phyloP scores from a whole-genome alignment of 441 rosid species.

The Pelargonium australe region DNA sequence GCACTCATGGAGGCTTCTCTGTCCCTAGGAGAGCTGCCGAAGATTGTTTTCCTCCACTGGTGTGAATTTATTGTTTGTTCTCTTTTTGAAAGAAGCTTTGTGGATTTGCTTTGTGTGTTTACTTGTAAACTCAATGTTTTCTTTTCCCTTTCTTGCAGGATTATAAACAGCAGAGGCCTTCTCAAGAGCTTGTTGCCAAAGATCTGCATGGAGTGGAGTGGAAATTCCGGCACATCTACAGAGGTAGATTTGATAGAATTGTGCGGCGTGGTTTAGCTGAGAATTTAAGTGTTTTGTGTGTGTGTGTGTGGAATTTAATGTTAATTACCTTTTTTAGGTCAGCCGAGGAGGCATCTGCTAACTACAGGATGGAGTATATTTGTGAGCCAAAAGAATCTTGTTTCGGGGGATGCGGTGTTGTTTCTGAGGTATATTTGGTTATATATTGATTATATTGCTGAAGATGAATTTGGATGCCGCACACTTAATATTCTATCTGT shows the following conservation, averaged over 20 bases:
- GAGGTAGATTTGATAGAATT: constrained; percentile 44
- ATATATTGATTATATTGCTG: neutral
- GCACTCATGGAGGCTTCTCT: constrained; percentile 96
- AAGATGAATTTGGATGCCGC: neutral
- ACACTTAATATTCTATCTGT: neutral
- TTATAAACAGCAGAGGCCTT: constrained; percentile 83
- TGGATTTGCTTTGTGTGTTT: constrained; percentile 5
- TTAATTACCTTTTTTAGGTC: constrained; percentile 45
- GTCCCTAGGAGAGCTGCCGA: constrained; percentile 89
- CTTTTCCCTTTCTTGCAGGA: constrained; percentile 43
- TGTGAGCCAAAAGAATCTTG: constrained; percentile 85
- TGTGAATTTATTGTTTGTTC: constrained; percentile 22
- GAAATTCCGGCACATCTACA: constrained; percentile 89
- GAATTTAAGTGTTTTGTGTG: neutral
- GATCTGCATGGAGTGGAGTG: constrained; percentile 91
- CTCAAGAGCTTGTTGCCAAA: constrained; percentile 88
- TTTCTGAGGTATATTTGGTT: constrained; percentile 58
- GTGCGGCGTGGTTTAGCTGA: constrained; percentile 6
- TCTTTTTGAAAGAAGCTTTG: neutral
- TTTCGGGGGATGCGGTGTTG: constrained; percentile 87
- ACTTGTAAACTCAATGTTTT: neutral
- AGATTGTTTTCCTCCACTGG: constrained; percentile 86
- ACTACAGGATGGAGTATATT: constrained; percentile 95
- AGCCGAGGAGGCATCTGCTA: constrained; percentile 96
- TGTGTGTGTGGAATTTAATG: constrained; percentile 11